Evolutionary conservation across 805 yeast species (phyloP), one percentile per base, ranked within the genome.

Genomic region (Scheffersomyces amazonensis): DNA sequence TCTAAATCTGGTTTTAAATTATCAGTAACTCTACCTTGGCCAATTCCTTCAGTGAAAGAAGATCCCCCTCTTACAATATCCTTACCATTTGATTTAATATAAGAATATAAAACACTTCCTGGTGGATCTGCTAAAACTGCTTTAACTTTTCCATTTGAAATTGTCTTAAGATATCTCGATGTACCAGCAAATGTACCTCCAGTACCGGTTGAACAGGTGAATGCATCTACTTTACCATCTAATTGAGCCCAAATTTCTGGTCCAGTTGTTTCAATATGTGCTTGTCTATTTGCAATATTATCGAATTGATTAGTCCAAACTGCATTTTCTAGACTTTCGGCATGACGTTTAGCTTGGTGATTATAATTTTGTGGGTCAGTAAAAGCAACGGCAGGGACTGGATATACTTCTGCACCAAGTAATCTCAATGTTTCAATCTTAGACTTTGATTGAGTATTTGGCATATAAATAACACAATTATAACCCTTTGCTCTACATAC

Each of bases 221-320:
- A 88, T 0, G 85, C 96, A 52, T 83, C 87, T 20, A 88, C 80
- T 49, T 80, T 66, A 10, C 93, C 95, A 42, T 81, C 64, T 46
- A 88, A 70, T 56, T 88, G 96, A 9, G 81, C 78, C 89, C 93
- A 85, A 49, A 88, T 88, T 58, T 87, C 96, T 4, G 96, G 96
- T 0, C 96, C 96, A 0, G 96, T 88, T 41, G 91, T 80, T 50
- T 84, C 87, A 42, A 87, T 80, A 56, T 88, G 96, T 1, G 96
- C 88, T 58, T 83, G 87, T 54, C 95, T 75, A 64, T 88, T 88
- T 44, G 91, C 93, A n/a, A 71, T 54, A 60, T 88, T 88, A 59
- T 88, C 96, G 57, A 88, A 88, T 58, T 88, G 96, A 59, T 88
- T 83, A 15, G 96, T 88, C 96, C 96, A 88, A 13, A 86, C 89